phyloP scores from a whole-genome alignment of 2,329 filamentous ascomycete species.

The Trichoderma sp. region DNA sequence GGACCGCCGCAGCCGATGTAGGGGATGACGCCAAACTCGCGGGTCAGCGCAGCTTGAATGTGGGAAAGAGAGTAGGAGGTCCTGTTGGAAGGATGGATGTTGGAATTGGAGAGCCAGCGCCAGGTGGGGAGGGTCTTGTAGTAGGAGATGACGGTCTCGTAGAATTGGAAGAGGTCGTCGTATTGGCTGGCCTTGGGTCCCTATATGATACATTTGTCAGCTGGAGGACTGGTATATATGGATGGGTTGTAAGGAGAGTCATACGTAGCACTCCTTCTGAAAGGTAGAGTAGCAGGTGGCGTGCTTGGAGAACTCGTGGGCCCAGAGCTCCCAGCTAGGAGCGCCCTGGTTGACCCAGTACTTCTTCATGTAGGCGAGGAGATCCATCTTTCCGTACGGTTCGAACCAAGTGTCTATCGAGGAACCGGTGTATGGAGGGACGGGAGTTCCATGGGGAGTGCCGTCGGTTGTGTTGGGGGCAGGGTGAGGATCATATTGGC shows the following conservation, averaged over 20 bases:
- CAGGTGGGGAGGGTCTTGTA: slow-evolving; percentile 63
- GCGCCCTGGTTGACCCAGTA: slow-evolving; percentile 63
- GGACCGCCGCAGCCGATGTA: slow-evolving; percentile 66
- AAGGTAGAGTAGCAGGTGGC: slow-evolving; percentile 70
- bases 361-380: slow-evolving; percentile 68
- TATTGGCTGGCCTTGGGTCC: slow-evolving; percentile 59
- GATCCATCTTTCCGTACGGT: slow-evolving; percentile 60
- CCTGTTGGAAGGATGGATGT: slow-evolving; percentile 61
- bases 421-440: slow-evolving; percentile 62
- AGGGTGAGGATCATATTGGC: slow-evolving; percentile 66
- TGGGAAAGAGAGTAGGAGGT: slow-evolving; percentile 59
- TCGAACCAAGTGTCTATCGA: slow-evolving; percentile 62
- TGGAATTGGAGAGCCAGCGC: slow-evolving; percentile 58
- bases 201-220: slow-evolving; percentile 17
- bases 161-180: slow-evolving; percentile 66
- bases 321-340: slow-evolving; percentile 65
- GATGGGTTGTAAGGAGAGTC: neutral
- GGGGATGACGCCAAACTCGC: slow-evolving; percentile 57
- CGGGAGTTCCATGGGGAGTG: slow-evolving; percentile 53
- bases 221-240: neutral
- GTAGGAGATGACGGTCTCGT: slow-evolving; percentile 62
- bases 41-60: slow-evolving; percentile 55
- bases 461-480: slow-evolving; percentile 67
- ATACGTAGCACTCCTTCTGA: slow-evolving; percentile 63
- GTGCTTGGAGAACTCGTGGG: slow-evolving; percentile 70